Base-by-base conservation (phyloP, 495 filamentous ascomycete species). In the Glonium stellatum region DNA sequence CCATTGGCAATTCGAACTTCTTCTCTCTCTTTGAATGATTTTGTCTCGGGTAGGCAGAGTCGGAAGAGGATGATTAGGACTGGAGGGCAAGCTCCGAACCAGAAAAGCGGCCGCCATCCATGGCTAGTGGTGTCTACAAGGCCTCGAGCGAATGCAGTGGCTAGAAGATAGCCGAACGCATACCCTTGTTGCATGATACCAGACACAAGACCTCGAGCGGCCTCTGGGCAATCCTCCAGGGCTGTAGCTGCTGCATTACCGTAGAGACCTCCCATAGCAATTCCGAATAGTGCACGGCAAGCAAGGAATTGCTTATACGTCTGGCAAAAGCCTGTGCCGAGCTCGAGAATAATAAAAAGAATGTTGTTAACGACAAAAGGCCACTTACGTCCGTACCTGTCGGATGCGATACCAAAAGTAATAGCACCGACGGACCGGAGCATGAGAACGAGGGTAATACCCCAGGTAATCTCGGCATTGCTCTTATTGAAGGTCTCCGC, bases 161-260 rank as follows among this genome's bases (percentile, higher is more conserved):
- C 88, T 0, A 95, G 79, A 0, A 95, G 77, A 66, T 92, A 95
- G 2, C 90, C 90, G 72, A 93, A 90, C 0, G 90, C 88, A 68
- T 93, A 95, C 3, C 90, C 90, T 70, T 95, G 89, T 71, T 95
- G 90, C 19, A 93, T 78, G 65, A 95, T 81, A 51, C 90, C 90
- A 13, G 84, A 88, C 35, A 95, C 75, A 37, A 95, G 76, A 63
- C 90, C 90, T 54, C 89, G 76, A 1, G 88, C 84, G 35, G 80
- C 84, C 49, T 79, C 75, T 0, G 90, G 90, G 57, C 89, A 87
- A 69, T 95, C 89, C 69, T 95, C 90, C 15, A 95, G 74, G 0
- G 90, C 90, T 0, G 89, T 95, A 1, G 90, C 88, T 1, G 89
- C 89, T 11, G 86, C 89, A 69, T 93, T 95, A 42, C 90, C 89